Conservation (phyloP, 2,329 filamentous ascomycete species). For the Pyricularia sp. region DNA sequence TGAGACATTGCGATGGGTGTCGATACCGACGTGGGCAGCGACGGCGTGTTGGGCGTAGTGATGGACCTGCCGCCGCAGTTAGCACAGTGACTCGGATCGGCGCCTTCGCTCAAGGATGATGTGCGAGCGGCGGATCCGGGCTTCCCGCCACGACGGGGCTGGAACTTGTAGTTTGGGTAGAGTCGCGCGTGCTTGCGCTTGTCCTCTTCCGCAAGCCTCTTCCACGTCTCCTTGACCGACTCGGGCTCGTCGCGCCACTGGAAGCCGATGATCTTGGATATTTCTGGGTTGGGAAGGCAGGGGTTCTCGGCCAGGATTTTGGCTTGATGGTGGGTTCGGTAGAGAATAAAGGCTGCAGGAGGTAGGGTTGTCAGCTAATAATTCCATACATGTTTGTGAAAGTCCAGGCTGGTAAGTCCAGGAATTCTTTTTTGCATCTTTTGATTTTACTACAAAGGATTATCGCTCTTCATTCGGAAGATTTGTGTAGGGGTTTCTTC, state of each 20-base stretch:
- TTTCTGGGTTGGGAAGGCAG: constrained; percentile 86
- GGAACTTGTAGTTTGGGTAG: constrained; percentile 90
- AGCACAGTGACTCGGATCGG: constrained; percentile 44
- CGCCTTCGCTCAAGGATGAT: background rate
- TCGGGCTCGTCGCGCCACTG: constrained; percentile 73
- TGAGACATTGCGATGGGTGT: background rate
- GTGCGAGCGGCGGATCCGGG: constrained; percentile 1
- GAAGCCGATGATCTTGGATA: constrained; percentile 92
- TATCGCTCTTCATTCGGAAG: background rate
- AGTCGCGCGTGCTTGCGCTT: constrained; percentile 78
- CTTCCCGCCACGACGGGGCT: constrained; percentile 57
- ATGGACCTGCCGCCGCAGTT: constrained; percentile 61
- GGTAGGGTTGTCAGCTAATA: background rate
- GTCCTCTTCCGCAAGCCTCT: constrained; percentile 80
- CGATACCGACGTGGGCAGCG: constrained; percentile 6
- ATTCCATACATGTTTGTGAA: too few relatives aligned
- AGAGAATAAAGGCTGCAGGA: constrained; percentile 79
- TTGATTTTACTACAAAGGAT: background rate
- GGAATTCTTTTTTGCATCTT: background rate
- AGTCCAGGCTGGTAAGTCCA: too few relatives aligned
- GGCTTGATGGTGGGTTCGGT: constrained; percentile 84
- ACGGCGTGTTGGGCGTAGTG: constrained; percentile 44
- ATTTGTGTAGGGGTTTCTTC: background rate
- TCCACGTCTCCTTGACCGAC: constrained; percentile 74
- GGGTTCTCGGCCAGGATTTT: constrained; percentile 70